These are phyloP conservation scores for Aspergillus indologenus DNA, from an alignment of 495 filamentous ascomycete genomes.

Conservation along the genomic window DNA sequence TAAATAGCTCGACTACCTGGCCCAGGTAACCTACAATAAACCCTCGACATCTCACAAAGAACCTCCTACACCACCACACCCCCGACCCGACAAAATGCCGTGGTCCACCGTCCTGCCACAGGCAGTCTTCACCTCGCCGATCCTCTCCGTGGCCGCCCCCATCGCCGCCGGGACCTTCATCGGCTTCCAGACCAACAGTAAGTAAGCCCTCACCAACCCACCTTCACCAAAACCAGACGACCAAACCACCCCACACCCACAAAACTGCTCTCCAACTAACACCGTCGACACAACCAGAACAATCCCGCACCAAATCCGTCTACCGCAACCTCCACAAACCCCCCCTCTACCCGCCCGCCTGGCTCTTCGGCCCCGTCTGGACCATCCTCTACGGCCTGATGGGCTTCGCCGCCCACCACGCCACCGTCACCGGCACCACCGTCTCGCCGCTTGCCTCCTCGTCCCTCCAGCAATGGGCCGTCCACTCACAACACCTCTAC, in stretches of 20 bases:
- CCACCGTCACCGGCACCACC: constrained; percentile 54
- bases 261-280: constrained; percentile 11
- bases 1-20: too few relatives aligned
- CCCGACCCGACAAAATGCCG: constrained; percentile 24
- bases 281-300: constrained; percentile 32
- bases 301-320: constrained; percentile 54
- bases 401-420: constrained; percentile 82
- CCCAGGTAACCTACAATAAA: too few relatives aligned
- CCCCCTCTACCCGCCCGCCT: constrained; percentile 72
- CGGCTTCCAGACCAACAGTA: constrained; percentile 36
- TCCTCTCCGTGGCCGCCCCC: constrained; percentile 34
- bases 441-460: constrained; percentile 34
- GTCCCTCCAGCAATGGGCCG: constrained; percentile 25
- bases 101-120: constrained; percentile 38
- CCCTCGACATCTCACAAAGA: background rate
- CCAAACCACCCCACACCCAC: background rate
- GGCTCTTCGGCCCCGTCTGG: constrained; percentile 83
- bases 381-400: constrained; percentile 81
- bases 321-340: constrained; percentile 75
- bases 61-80: background rate
- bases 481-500: constrained; percentile 59
- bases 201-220: constrained; percentile 1
- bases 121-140: constrained; percentile 33
- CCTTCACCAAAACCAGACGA: background rate
- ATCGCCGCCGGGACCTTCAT: constrained; percentile 29